Percentiles rank a stretch among this genome's conserved stretches.
Evolutionary conservation across 192 early-diverging fungal species (phyloP).

Genomic region (Nowakowskiella sp.): DNA sequence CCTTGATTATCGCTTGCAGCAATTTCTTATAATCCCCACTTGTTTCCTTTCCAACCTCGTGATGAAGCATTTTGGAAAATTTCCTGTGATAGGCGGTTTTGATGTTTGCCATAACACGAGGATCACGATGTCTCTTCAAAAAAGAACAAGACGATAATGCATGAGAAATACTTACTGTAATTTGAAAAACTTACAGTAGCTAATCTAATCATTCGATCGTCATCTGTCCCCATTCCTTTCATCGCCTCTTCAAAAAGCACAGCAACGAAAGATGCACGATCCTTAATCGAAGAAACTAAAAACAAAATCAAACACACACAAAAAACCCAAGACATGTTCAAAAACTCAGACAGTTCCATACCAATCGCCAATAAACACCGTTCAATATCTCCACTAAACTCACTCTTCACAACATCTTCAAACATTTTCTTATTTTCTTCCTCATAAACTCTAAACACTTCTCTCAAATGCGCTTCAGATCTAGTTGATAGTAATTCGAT

Average conservation of each 20-base stretch:
- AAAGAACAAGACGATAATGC: too few species aligned
- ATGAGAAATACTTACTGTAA: too few species aligned
- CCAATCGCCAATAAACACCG: constrained; percentile 17
- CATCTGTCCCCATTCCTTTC: constrained; percentile 42
- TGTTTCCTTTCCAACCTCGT: constrained; percentile 28
- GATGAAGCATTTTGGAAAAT: constrained; percentile 24
- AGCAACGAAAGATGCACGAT: constrained; percentile 28
- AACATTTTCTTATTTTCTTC: constrained; percentile 24
- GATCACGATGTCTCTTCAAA: constrained; percentile 28
- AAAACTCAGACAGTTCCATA: too few species aligned
- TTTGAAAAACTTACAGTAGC: too few species aligned
- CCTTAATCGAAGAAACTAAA: constrained; percentile 19
- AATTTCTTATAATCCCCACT: constrained; percentile 28
- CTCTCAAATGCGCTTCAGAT: constrained; percentile 19
- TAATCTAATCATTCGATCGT: constrained; percentile 35
- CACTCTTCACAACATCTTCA: constrained; percentile 31
- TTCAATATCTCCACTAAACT: constrained; percentile 39
- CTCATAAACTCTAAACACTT: constrained; percentile 30
- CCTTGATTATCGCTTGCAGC: constrained; percentile 18
- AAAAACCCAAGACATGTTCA: too few species aligned
- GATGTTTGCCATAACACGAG: constrained; percentile 19
- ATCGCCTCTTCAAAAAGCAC: constrained; percentile 37
- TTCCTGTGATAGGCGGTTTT: constrained; percentile 21
- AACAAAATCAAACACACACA: too few species aligned
- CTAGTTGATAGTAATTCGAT: constrained; percentile 26